Evolutionary conservation across 805 yeast species (phyloP).

Genomic region (Yarrowia sp.): DNA sequence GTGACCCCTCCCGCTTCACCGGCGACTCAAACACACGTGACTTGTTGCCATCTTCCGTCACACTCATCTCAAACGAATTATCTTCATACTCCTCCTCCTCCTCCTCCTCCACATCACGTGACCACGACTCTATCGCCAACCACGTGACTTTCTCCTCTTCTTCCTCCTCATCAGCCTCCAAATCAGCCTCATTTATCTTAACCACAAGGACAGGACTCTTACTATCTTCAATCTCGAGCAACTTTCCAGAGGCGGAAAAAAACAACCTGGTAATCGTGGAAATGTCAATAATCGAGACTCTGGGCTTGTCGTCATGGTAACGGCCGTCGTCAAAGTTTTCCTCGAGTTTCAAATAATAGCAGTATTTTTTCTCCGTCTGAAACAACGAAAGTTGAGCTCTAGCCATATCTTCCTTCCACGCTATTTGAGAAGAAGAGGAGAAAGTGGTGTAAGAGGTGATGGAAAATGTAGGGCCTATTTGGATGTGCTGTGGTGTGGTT

Average conservation of each 20-base stretch:
- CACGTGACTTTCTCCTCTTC: constrained; percentile 26
- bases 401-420: constrained; percentile 79
- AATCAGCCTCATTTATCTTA: constrained; percentile 52
- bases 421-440: constrained; percentile 55
- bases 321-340: constrained; percentile 75
- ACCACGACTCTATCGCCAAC: constrained; percentile 45
- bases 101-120: constrained; percentile 63
- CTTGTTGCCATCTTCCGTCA: constrained; percentile 42
- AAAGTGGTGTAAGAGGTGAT: constrained; percentile 68
- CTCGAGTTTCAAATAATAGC: constrained; percentile 56
- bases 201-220: constrained; percentile 71
- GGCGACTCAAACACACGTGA: constrained; percentile 10
- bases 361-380: constrained; percentile 45
- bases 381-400: constrained; percentile 55
- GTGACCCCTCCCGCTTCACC: constrained; percentile 1
- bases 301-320: constrained; percentile 68
- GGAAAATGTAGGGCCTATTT: constrained; percentile 67
- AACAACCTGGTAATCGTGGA: constrained; percentile 59
- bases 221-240: constrained; percentile 67
- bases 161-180: constrained; percentile 42
- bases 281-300: constrained; percentile 51
- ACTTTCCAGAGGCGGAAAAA: constrained; percentile 72
- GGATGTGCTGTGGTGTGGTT: constrained; percentile 40
- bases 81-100: constrained; percentile 43
- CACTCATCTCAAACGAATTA: constrained; percentile 48